Percentiles rank a stretch among this genome's conserved stretches.
Conservation (phyloP, 805 yeast genomes). For the Saturnispora besseyi region DNA sequence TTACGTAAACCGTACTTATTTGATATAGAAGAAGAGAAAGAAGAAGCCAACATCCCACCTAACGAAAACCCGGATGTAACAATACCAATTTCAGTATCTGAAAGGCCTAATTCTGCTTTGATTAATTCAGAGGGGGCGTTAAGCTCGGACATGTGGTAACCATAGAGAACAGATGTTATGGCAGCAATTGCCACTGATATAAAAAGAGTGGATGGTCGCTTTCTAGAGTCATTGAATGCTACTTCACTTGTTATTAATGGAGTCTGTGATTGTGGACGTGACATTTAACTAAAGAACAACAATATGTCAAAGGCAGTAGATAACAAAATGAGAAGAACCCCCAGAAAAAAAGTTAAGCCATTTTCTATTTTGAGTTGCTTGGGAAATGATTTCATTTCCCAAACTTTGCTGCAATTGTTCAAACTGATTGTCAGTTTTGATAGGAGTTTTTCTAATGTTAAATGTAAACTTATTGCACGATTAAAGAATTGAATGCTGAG, state of each 20-base stretch:
- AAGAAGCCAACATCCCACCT: slow-evolving; percentile 76
- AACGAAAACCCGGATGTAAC: slow-evolving; percentile 72
- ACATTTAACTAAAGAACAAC: background rate
- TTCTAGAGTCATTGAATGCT: background rate
- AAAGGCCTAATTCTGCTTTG: slow-evolving; percentile 13
- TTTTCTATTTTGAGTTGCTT: background rate
- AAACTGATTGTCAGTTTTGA: no score
- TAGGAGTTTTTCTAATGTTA: no score
- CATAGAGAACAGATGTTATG: slow-evolving; percentile 78
- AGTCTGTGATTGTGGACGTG: slow-evolving; percentile 6
- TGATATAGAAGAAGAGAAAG: slow-evolving; percentile 56
- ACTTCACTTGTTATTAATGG: background rate
- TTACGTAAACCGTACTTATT: slow-evolving; percentile 56
- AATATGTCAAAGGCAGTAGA: background rate
- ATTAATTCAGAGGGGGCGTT: slow-evolving; percentile 78
- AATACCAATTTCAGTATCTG: slow-evolving; percentile 51
- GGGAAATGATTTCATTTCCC: no score
- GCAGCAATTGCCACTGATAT: slow-evolving; percentile 49
- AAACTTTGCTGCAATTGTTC: no score
- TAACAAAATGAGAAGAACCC: background rate
- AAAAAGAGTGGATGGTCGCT: background rate
- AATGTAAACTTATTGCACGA: no score
- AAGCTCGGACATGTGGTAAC: slow-evolving; percentile 90
- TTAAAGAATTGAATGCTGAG: no score
- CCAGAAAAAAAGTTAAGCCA: background rate